Conservation (phyloP, 2,329 filamentous ascomycete genomes). For the Paraphoma sp. region DNA sequence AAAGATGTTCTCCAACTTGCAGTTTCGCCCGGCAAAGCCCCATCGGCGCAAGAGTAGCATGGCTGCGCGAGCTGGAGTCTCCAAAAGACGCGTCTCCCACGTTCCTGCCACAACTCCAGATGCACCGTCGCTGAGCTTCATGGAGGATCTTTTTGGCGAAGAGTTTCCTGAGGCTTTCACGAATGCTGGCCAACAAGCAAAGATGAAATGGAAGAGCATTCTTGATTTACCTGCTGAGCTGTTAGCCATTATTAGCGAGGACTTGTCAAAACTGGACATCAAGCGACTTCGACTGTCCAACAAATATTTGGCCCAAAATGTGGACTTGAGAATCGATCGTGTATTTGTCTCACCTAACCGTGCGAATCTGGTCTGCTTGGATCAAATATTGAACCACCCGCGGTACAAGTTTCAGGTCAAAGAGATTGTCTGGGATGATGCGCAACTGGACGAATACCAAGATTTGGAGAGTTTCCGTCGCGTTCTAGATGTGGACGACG, state of each 20-base stretch:
- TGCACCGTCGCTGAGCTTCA: constrained; percentile 30
- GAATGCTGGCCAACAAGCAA: constrained; percentile 3
- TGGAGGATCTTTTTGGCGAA: constrained; percentile 32
- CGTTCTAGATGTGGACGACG: constrained; percentile 24
- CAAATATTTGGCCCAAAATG: constrained; percentile 19
- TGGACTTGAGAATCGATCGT: constrained; percentile 39
- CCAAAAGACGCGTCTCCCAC: constrained; percentile 26
- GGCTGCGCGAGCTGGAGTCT: constrained; percentile 25
- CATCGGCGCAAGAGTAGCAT: constrained; percentile 31
- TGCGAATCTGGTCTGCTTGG: constrained; percentile 48
- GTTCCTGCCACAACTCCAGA: constrained; percentile 22
- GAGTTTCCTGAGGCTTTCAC: constrained; percentile 32
- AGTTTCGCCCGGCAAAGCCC: constrained; percentile 24
- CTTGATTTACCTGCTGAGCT: constrained; percentile 28
- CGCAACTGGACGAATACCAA: constrained; percentile 29
- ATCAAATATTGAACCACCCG: constrained; percentile 47
- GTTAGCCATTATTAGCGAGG: constrained; percentile 18
- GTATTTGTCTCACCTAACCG: constrained; percentile 53
- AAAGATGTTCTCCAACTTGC: constrained; percentile 25
- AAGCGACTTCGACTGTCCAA: constrained; percentile 27
- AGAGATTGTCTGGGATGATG: constrained; percentile 53
- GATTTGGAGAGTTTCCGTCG: constrained; percentile 15
- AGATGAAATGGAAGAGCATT: constrained; percentile 23
- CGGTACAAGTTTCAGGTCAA: constrained; percentile 36
- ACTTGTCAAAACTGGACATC: constrained; percentile 25